Percentiles rank a stretch among this genome's conserved stretches.
Evolutionary conservation across 371 early-diverging fungal species (phyloP).

Genomic region (Mortierella sp.): DNA sequence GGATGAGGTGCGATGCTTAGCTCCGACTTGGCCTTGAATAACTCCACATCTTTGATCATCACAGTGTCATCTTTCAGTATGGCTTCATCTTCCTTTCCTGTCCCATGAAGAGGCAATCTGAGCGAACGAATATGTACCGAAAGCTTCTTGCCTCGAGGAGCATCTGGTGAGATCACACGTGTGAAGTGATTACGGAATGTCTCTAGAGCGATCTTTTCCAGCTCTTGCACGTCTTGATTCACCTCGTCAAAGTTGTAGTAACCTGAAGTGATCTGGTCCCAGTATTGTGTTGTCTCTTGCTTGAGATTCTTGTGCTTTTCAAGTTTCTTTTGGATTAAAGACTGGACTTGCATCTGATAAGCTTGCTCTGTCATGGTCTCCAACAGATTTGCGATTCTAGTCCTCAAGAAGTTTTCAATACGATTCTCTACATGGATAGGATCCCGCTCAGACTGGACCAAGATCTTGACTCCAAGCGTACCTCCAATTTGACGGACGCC

Average conservation of each 20-base stretch:
- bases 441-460: conserved; percentile 89
- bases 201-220: conserved; percentile 61
- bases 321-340: conserved; percentile 77
- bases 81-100: conserved; percentile 18
- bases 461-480: conserved; percentile 73
- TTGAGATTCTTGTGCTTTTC: conserved; percentile 88
- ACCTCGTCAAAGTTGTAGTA: conserved; percentile 85
- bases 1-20: conserved; percentile 68
- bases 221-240: conserved; percentile 51
- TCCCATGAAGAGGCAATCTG: conserved; percentile 50
- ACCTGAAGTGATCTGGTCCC: conserved; percentile 79
- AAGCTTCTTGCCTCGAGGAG: conserved; percentile 64
- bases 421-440: conserved; percentile 84
- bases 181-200: conserved; percentile 60
- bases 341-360: conserved; percentile 77
- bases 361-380: conserved; percentile 75
- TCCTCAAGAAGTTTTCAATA: conserved; percentile 79
- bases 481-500: conserved; percentile 69
- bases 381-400: conserved; percentile 53
- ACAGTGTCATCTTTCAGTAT: conserved; percentile 56
- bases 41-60: conserved; percentile 61
- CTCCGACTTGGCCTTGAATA: conserved; percentile 69
- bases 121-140: conserved; percentile 77
- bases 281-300: conserved; percentile 79
- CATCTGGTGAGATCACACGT: conserved; percentile 66